Base-by-base conservation (phyloP, 169 alveolate genomes). In the Sarcocystis neurona region DNA sequence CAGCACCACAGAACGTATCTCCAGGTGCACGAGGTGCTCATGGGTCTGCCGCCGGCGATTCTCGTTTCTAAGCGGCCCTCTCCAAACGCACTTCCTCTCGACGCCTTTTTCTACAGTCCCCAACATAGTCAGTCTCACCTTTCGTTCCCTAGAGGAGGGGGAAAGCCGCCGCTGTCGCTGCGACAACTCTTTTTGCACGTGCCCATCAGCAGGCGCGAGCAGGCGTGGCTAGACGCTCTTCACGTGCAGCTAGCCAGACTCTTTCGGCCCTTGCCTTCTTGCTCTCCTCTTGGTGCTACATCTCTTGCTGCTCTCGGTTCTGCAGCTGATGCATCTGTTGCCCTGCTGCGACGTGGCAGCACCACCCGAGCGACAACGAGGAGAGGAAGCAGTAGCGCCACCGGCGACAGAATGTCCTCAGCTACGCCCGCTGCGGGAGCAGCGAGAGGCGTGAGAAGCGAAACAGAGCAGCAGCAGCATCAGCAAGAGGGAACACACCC, bases 161-260 rank as follows among this genome's bases (percentile, higher is more conserved):
- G 82, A 1, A 34, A 72, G 23, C 82, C 82, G 3, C 82, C 32
- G 47, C 82, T 23, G 39, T n/a, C 37, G 8, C 58, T 92, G 41
- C 79, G 94, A 4, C 94, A 92, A 58, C 82, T 92, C 56, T 92
- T 92, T 72, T 44, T 92, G 66, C 88, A 92, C 79, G 92, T 86
- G 27, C 88, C 88, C 3, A 50, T 92, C 39, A 53, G 68, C 27
- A 70, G 89, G 27, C 39, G 75, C 47, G 94, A 92, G 44, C 87
- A 72, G 47, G 60, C 48, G 37, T 72, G 82, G 82, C 39, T 72
- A 6, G 82, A 72, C 53, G 82, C 47, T 0, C 53, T 72, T 39
- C 82, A 72, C 53, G n/a, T 12, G 18, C 58, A 5, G 58, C 53
- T 72, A 39, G 23, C 30, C 12, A 53, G 23, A 53, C 23, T n/a